phyloP scores from a whole-genome alignment of 306 rosid species.

The Rosa rugosa region DNA sequence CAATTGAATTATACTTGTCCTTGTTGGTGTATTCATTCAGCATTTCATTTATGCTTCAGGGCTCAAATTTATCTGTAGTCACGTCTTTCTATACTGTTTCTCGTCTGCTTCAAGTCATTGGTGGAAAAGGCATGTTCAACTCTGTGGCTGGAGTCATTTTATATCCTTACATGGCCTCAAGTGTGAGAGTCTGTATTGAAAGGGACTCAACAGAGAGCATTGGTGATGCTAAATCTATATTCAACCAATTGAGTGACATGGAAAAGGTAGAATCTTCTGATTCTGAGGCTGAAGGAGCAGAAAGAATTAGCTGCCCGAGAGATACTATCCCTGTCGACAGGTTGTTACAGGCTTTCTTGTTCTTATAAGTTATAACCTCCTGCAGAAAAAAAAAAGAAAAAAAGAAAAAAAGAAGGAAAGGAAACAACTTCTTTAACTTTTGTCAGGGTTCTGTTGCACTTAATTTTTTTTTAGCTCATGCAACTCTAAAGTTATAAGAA shows the following conservation, averaged over 20 bases:
- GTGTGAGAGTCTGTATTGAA: conserved; percentile 31
- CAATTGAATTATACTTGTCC: background rate
- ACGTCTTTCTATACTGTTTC: conserved; percentile 59
- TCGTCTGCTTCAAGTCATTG: conserved; percentile 75
- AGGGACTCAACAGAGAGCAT: conserved; percentile 31
- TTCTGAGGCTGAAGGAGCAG: conserved; percentile 42
- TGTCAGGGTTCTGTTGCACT: background rate
- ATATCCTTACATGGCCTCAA: conserved; percentile 41
- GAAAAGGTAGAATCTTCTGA: conserved; percentile 30
- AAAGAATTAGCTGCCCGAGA: conserved; percentile 25
- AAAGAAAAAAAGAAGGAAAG: background rate
- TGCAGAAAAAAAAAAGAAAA: background rate
- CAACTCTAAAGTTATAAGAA: background rate
- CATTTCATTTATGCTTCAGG: conserved; percentile 45
- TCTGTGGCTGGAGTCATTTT: conserved; percentile 56
- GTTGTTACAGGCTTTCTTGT: conserved; percentile 31
- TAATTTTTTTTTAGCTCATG: background rate
- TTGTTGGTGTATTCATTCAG: conserved; percentile 28
- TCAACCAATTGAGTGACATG: conserved; percentile 41
- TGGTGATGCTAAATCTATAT: conserved; percentile 28
- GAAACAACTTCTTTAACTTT: background rate
- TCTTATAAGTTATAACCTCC: background rate
- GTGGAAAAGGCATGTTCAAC: conserved; percentile 53
- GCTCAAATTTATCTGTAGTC: conserved; percentile 52
- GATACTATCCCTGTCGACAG: conserved; percentile 37